Evolutionary conservation across 345 rosid species (phyloP), one percentile per base, ranked within the genome.

Genomic region (Conringia planisiliqua): DNA sequence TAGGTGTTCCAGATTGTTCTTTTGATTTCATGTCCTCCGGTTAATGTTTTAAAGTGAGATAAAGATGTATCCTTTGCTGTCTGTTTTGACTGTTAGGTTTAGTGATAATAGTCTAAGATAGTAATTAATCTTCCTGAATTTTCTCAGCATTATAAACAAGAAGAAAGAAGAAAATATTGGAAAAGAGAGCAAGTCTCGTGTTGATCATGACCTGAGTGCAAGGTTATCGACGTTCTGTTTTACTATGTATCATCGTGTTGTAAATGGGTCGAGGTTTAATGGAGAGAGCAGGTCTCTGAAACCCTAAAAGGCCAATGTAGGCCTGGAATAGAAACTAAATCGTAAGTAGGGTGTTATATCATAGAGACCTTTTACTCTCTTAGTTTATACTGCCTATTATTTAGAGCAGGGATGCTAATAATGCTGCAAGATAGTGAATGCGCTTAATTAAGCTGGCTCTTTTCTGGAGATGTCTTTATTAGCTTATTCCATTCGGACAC

Each of bases 101-200:
- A 58, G 62, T 33, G 7, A 33, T 55, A 44, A 33, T 43, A 43
- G 66, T 14, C 46, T 66, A 57, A 33, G 67, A 29, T 64, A 14
- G 59, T 77, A 77, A 77, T 64, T 7, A 70, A 79, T 66, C 77
- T 80, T 68, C 75, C 70, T 81, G 60, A 59, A 64, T 85, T 83
- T 82, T 79, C 81, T 83, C 83, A 82, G 83, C 80, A 76, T 66
- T 77, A 62, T 67, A 82, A 76, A 79, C 86, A 59, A 81, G 85
- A 85, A 68, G 75, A 84, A 78, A 65, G 70, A 68, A 62, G 73
- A 67, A 30, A 78, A 67, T 7, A 50, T 75, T 75, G 78, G 58
- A 80, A 52, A 82, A 75, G 81, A 85, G 76, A 78, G 79, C 81
- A 65, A 40, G 60, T 76, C 55, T 81, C 59, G 32, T 76, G 77